A percentile compares a stretch with the other conserved stretches of the same genome.
These are phyloP conservation scores for Gracilaria gracilis DNA, from an alignment of 23 red algal genomes.

Conservation along the genomic window DNA sequence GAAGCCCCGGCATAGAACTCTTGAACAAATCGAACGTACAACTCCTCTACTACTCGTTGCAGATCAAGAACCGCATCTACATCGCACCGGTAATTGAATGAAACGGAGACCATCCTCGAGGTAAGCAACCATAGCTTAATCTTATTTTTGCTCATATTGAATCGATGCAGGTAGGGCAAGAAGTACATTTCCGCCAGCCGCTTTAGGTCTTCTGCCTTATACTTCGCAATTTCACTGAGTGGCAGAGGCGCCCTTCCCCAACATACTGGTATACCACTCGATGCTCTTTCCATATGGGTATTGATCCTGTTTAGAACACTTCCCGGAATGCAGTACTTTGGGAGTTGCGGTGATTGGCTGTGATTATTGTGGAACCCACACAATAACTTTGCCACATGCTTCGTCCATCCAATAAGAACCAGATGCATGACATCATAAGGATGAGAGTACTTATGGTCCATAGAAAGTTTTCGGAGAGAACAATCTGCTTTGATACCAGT, in stretches of 20 bases:
- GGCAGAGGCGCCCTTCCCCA: neutral
- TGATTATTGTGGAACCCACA: neutral
- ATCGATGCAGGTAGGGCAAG: neutral
- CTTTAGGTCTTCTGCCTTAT: conserved; percentile 8
- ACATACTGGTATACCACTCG: neutral
- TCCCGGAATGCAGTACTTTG: neutral
- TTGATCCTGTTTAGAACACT: neutral
- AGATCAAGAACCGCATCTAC: neutral
- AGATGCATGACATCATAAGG: conserved; percentile 3
- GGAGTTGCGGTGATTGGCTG: neutral
- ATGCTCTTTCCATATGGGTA: neutral
- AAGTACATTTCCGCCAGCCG: neutral
- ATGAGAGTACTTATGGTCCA: neutral
- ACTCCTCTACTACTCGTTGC: neutral
- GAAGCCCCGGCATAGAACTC: neutral
- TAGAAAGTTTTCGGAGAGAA: too few relatives aligned
- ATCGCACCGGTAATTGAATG: neutral
- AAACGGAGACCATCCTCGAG: neutral
- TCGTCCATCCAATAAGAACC: neutral
- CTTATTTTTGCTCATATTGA: neutral
- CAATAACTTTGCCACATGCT: neutral
- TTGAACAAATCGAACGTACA: neutral
- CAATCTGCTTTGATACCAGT: too few relatives aligned
- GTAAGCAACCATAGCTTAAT: neutral
- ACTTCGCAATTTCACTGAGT: neutral